Evolutionary conservation across 306 rosid genomes (phyloP).

Genomic region (Pyrus bretschneideri): DNA sequence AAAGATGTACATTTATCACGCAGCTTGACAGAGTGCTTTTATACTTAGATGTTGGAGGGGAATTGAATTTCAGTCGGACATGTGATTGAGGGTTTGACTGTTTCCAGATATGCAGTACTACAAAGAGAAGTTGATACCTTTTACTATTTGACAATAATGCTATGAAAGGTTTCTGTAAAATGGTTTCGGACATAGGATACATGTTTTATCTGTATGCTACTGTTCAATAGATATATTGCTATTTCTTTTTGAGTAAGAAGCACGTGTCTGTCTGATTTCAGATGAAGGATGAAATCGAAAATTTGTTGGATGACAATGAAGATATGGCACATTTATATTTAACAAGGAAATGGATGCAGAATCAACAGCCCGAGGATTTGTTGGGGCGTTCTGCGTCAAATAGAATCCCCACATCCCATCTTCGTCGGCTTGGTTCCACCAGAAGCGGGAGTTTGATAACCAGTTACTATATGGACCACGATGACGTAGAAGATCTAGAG

Average conservation of each 20-base stretch:
- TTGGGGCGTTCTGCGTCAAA: constrained; percentile 46
- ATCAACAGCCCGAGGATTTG: constrained; percentile 60
- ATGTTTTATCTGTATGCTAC: neutral
- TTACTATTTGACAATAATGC: neutral
- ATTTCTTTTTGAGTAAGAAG: neutral
- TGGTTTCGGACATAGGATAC: neutral
- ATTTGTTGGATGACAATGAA: constrained; percentile 84
- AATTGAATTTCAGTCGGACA: neutral
- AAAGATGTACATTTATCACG: neutral
- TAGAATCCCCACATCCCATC: constrained; percentile 29
- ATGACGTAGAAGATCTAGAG: constrained; percentile 86
- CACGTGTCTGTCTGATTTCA: constrained; percentile 18
- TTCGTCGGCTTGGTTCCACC: constrained; percentile 50
- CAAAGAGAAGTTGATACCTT: neutral
- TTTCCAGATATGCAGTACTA: neutral
- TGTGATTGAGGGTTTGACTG: neutral
- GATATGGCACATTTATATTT: constrained; percentile 93
- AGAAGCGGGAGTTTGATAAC: constrained; percentile 45
- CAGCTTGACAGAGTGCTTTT: neutral
- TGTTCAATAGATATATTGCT: neutral
- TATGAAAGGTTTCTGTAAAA: neutral
- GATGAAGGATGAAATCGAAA: constrained; percentile 95
- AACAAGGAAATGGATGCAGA: constrained; percentile 82
- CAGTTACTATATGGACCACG: constrained; percentile 49
- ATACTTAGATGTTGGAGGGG: neutral